phyloP scores from a whole-genome alignment of 2,329 filamentous ascomycete species.

The Aspergillus ibericus region DNA sequence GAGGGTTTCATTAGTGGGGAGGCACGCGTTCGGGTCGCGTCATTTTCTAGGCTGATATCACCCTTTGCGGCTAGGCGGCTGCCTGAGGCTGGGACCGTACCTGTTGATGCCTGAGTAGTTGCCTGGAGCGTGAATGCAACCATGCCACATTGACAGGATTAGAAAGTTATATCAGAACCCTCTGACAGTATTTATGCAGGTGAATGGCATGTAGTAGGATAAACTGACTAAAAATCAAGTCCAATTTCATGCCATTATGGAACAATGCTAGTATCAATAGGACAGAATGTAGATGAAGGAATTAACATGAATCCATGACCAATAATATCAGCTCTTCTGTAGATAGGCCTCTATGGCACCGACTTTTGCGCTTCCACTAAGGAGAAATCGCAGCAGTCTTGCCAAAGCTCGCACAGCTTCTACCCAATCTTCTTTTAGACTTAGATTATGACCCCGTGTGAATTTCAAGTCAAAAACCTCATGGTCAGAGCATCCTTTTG shows the following conservation, averaged over 20 bases:
- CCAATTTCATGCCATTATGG: no score
- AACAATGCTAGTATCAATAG: no score
- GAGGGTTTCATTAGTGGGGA: conserved; percentile 25
- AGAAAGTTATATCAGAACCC: no score
- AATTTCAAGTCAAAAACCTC: conserved; percentile 1
- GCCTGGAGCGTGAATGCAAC: no score
- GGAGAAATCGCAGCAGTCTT: conserved; percentile 15
- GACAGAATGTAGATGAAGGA: no score
- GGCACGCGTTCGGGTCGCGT: conserved; percentile 27
- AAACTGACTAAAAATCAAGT: no score
- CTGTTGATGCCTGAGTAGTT: neutral
- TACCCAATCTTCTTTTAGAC: conserved; percentile 12
- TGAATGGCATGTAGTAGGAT: no score
- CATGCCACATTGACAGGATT: no score
- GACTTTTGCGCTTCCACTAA: conserved; percentile 15
- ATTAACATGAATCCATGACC: no score
- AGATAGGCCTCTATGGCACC: neutral
- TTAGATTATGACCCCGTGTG: conserved; percentile 15
- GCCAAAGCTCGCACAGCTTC: conserved; percentile 13
- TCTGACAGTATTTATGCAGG: no score
- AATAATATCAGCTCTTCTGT: no score
- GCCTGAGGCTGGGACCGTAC: conserved; percentile 19
- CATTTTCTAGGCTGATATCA: conserved; percentile 34
- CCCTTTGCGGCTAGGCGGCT: conserved; percentile 24
- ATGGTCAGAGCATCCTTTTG: conserved; percentile 3